Evolutionary conservation across 1,284 basidiomycete species (phyloP).

Genomic region (Ceratorhiza oryzae-sativae): DNA sequence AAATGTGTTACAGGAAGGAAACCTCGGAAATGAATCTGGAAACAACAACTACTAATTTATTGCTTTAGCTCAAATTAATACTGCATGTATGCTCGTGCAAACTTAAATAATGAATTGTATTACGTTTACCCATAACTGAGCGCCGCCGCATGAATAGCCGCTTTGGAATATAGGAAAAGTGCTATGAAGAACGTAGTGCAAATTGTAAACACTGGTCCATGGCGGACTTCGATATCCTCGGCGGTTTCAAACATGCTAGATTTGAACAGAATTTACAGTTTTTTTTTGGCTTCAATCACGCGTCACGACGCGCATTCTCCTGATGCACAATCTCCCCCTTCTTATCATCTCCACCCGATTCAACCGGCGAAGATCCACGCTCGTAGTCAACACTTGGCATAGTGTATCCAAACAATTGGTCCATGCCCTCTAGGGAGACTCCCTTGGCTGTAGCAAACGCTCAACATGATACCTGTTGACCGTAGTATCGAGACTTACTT

Average conservation of each 20-base stretch:
- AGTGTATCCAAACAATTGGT: conserved; percentile 18
- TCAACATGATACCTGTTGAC: neutral
- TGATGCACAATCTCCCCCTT: conserved; percentile 20
- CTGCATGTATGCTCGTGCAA: conserved; percentile 6
- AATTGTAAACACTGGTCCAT: too few relatives aligned
- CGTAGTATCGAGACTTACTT: conserved; percentile 5
- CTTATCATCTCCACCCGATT: neutral
- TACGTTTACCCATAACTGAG: neutral
- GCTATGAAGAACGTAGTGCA: too few relatives aligned
- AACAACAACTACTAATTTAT: conserved; percentile 21
- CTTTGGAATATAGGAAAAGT: too few relatives aligned
- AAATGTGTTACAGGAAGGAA: neutral
- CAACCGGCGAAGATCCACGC: conserved; percentile 8
- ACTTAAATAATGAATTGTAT: neutral
- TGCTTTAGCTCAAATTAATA: neutral
- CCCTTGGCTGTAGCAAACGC: conserved; percentile 12
- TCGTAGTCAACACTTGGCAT: neutral
- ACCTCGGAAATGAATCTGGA: neutral
- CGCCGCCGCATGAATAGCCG: too few relatives aligned
- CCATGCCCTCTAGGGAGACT: conserved; percentile 28
- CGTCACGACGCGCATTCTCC: neutral
- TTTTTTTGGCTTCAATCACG: neutral
- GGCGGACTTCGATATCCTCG: too few relatives aligned
- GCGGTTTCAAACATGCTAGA: too few relatives aligned
- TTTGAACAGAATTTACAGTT: too few relatives aligned